phyloP scores from a whole-genome alignment of 495 filamentous ascomycete species.

The Trypethelium eluteriae region DNA sequence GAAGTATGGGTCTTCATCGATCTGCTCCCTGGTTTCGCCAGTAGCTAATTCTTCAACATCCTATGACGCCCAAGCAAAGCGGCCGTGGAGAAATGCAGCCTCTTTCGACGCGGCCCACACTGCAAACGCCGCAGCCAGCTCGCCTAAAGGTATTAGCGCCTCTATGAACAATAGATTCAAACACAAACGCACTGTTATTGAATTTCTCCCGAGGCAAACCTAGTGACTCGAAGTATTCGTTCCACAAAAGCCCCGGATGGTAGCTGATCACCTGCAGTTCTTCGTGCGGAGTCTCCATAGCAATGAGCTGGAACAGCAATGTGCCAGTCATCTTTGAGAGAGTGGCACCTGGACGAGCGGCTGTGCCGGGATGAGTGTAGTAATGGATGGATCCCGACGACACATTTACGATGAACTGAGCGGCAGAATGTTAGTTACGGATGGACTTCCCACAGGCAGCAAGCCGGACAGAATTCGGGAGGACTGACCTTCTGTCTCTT shows the following conservation, averaged over 20 bases:
- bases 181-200: neutral
- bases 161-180: neutral
- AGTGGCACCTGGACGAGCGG: conserved; percentile 3
- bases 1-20: conserved; percentile 16
- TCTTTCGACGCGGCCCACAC: conserved; percentile 11
- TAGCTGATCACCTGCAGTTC: conserved; percentile 6
- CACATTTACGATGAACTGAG: conserved; percentile 9
- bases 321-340: conserved; percentile 7
- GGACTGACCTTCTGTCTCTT: conserved; percentile 1
- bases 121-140: neutral
- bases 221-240: conserved; percentile 7
- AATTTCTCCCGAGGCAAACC: conserved; percentile 8
- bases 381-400: neutral
- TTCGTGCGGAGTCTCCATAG: neutral
- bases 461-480: neutral
- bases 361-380: neutral
- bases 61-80: conserved; percentile 21
- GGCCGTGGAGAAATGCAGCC: conserved; percentile 21
- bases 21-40: conserved; percentile 24
- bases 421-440: neutral
- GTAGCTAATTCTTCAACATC: conserved; percentile 28
- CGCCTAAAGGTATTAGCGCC: neutral
- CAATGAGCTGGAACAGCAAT: conserved; percentile 10
- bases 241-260: conserved; percentile 8
- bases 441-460: neutral